These are phyloP conservation scores for Pseudocercospora cruenta DNA, from an alignment of 2,329 filamentous ascomycete species.

Conservation along the genomic window DNA sequence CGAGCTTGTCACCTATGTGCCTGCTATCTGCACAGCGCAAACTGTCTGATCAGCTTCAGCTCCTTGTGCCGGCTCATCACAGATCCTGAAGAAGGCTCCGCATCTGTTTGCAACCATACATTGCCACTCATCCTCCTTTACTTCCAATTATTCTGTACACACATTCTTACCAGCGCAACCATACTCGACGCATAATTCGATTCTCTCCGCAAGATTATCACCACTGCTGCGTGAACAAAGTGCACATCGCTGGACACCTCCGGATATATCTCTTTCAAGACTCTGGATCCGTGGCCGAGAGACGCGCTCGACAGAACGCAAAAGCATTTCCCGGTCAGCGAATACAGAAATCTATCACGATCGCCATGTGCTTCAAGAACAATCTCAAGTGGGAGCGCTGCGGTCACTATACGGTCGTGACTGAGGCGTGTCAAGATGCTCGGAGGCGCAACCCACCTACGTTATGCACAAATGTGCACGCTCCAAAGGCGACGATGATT, in stretches of 20 bases:
- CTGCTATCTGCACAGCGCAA: neutral
- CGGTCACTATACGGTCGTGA: conserved; percentile 26
- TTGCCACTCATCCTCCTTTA: neutral
- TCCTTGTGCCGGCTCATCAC: no score
- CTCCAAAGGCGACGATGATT: conserved; percentile 24
- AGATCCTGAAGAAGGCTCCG: neutral
- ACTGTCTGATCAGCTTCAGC: neutral
- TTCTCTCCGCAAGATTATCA: neutral
- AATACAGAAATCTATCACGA: neutral
- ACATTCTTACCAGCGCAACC: neutral
- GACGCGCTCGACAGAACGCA: neutral
- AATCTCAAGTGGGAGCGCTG: conserved; percentile 27
- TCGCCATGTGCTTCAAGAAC: conserved; percentile 23
- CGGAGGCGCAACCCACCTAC: conserved; percentile 22
- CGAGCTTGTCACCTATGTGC: neutral
- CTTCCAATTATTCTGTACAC: neutral
- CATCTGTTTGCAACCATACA: neutral
- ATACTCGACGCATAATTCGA: neutral
- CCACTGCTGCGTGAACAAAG: neutral
- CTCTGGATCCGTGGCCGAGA: neutral
- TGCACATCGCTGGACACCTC: neutral
- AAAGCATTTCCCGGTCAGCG: neutral
- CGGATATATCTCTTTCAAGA: neutral
- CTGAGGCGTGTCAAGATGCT: conserved; percentile 23
- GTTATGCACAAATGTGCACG: conserved; percentile 26